phyloP scores from a whole-genome alignment of 139 green algal species.

The Closterium sp. region DNA sequence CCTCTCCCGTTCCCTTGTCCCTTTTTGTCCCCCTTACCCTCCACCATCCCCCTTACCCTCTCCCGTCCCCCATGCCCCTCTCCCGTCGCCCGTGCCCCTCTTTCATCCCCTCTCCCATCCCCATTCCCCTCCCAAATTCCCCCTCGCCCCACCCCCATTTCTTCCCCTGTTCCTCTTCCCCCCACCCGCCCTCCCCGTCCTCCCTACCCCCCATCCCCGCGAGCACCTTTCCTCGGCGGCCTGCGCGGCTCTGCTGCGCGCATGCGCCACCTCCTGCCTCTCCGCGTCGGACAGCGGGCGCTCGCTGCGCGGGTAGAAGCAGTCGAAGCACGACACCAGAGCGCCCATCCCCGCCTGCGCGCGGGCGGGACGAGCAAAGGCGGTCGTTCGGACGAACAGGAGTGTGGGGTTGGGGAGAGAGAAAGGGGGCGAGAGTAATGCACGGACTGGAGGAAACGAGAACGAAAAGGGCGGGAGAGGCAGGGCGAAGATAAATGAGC shows the following conservation, averaged over 20 bases:
- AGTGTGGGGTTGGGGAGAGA: neutral
- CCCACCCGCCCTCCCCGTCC: neutral
- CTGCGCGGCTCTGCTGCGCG: neutral
- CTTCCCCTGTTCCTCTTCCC: too few species aligned
- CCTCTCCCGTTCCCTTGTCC: too few species aligned
- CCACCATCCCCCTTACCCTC: neutral
- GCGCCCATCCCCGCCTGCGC: neutral
- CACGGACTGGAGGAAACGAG: neutral
- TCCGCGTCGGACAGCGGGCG: neutral
- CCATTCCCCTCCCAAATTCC: neutral
- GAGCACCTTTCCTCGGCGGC: neutral
- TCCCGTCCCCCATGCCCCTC: neutral
- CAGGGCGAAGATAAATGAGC: too few species aligned
- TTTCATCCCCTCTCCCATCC: neutral
- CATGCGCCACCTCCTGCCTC: neutral
- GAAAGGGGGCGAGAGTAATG: neutral
- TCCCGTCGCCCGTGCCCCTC: neutral
- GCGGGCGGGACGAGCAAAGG: neutral
- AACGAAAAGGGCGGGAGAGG: too few species aligned
- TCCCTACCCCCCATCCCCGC: neutral
- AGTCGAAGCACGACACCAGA: neutral
- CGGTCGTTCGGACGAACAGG: neutral
- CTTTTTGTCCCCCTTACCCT: too few species aligned
- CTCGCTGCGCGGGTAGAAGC: neutral
- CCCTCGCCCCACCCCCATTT: neutral